Evolutionary conservation across 2,329 filamentous ascomycete species (phyloP).

Genomic region (Hypoxylon sp.): DNA sequence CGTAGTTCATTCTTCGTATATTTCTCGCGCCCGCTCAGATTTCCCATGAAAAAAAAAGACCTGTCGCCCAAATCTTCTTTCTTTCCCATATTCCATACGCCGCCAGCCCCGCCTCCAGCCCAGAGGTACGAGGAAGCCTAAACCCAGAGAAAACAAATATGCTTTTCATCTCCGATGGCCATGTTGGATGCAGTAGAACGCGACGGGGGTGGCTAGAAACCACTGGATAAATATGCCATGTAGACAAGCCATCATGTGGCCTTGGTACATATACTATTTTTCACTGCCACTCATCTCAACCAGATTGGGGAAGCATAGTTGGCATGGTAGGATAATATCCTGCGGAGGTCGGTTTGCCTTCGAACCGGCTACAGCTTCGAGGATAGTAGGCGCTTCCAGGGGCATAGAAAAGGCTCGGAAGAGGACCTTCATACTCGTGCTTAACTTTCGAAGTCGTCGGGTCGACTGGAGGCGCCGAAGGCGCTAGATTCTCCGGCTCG

Average conservation of each 20-base stretch:
- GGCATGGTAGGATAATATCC: conserved; percentile 69
- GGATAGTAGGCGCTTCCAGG: conserved; percentile 59
- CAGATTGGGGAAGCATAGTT: conserved; percentile 63
- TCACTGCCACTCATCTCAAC: conserved; percentile 55
- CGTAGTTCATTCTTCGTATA: conserved; percentile 49
- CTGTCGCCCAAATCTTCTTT: conserved; percentile 41
- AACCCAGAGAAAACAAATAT: conserved; percentile 47
- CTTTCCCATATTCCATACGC: conserved; percentile 48
- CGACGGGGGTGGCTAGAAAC: conserved; percentile 40
- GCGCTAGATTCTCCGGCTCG: conserved; percentile 53
- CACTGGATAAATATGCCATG: conserved; percentile 32
- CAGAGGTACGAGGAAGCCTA: conserved; percentile 40
- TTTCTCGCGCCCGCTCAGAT: conserved; percentile 37
- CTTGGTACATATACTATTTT: conserved; percentile 26
- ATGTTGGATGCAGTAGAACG: conserved; percentile 45
- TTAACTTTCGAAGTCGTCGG: conserved; percentile 62
- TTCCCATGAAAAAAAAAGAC: conserved; percentile 42
- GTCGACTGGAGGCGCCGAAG: conserved; percentile 53
- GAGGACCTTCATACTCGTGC: conserved; percentile 63
- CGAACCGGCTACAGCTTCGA: conserved; percentile 65
- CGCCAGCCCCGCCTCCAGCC: conserved; percentile 42
- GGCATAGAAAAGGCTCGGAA: conserved; percentile 66
- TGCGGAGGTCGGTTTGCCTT: conserved; percentile 66
- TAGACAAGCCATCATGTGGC: conserved; percentile 35
- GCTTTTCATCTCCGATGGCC: conserved; percentile 50